phyloP scores from a whole-genome alignment of 345 rosid genomes.

The Luvunga scandens region DNA sequence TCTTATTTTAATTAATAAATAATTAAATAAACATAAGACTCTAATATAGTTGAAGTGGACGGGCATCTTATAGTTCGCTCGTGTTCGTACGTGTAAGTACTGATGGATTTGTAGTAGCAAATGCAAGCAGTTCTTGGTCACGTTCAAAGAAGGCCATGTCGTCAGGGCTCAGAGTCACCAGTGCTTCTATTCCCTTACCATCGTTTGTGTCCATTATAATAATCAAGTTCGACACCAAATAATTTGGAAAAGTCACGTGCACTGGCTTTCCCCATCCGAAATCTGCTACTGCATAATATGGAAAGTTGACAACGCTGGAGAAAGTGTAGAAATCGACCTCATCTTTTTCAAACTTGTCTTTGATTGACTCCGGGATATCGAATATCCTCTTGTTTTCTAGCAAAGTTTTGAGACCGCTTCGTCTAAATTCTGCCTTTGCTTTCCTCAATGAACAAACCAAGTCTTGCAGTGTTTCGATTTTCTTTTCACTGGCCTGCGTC shows the following conservation, averaged over 20 bases:
- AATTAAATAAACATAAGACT: no score
- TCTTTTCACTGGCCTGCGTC: slow-evolving; percentile 20
- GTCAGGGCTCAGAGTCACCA: slow-evolving; percentile 14
- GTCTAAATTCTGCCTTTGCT: slow-evolving; percentile 24
- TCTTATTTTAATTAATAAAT: no score
- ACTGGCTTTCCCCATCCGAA: slow-evolving; percentile 42
- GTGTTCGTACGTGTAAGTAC: no score
- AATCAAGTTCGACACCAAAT: background rate
- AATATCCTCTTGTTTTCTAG: background rate
- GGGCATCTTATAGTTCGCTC: no score
- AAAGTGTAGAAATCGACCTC: slow-evolving; percentile 23
- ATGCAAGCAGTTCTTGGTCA: slow-evolving; percentile 18
- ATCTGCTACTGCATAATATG: slow-evolving; percentile 24
- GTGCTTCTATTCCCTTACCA: slow-evolving; percentile 17
- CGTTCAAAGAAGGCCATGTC: slow-evolving; percentile 23
- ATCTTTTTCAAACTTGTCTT: slow-evolving; percentile 12
- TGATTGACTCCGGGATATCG: slow-evolving; percentile 14
- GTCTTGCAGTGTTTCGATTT: slow-evolving; percentile 20
- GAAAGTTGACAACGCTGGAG: background rate
- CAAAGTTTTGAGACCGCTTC: background rate
- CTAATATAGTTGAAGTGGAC: no score
- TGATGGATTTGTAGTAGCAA: background rate
- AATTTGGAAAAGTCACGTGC: slow-evolving; percentile 23
- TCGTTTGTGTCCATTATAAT: slow-evolving; percentile 7
- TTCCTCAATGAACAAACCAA: slow-evolving; percentile 18